phyloP scores from a whole-genome alignment of 371 early-diverging fungal genomes.

The Funneliformis caledonium region DNA sequence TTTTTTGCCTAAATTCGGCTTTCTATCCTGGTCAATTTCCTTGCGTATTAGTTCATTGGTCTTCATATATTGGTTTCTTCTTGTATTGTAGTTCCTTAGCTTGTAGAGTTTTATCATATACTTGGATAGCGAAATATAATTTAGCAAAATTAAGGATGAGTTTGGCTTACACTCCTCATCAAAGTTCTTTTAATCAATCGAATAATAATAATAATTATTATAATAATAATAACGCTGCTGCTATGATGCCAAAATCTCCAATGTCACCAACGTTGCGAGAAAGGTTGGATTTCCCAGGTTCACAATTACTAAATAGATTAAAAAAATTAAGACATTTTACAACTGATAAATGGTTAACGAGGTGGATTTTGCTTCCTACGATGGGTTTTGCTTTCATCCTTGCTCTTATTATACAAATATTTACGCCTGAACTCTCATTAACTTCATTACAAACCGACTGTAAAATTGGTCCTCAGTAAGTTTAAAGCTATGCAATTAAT shows the following conservation, averaged over 20 bases:
- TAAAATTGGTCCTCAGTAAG: constrained; percentile 12
- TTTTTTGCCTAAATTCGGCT: constrained; percentile 21
- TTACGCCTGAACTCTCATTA: not conserved
- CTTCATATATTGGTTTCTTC: constrained; percentile 26
- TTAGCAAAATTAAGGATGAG: constrained; percentile 37
- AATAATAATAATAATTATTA: not conserved
- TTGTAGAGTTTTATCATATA: constrained; percentile 28
- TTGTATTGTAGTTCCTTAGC: not conserved
- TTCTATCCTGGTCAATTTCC: constrained; percentile 31
- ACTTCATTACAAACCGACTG: not conserved
- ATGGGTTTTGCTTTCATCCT: not conserved
- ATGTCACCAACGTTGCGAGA: not conserved
- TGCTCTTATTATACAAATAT: constrained; percentile 3
- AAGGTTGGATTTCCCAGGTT: not conserved
- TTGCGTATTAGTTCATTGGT: constrained; percentile 32
- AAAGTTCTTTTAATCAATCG: not conserved
- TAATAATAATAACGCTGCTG: not conserved
- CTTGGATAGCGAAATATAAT: constrained; percentile 32
- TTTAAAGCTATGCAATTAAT: not conserved
- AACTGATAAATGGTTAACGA: constrained; percentile 36
- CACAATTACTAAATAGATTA: constrained; percentile 1
- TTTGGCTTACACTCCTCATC: not conserved
- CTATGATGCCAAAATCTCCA: not conserved
- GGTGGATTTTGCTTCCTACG: constrained; percentile 2
- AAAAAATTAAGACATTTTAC: constrained; percentile 5